Base-by-base conservation (phyloP, 371 early-diverging fungal genomes). In the Mucor velutinosus region DNA sequence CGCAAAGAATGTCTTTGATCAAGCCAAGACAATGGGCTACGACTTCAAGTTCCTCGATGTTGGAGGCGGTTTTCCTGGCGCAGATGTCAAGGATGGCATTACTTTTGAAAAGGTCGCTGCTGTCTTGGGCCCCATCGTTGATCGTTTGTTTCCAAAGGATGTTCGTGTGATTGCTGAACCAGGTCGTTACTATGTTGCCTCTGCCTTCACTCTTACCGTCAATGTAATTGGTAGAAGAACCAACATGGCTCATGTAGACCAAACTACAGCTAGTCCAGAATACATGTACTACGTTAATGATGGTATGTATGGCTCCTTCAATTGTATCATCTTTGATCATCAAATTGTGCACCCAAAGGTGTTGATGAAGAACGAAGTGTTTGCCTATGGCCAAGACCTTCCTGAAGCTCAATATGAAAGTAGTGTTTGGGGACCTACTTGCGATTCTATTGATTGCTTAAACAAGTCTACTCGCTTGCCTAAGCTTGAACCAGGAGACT, bases 251-350 rank as follows among this genome's bases (percentile, higher is more conserved):
- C 51, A 66, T 56, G 39, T 47, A 3, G 81, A 82, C 58, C 19
- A 60, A 21, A 29, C 39, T 19, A 23, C 15, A 7, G 4, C 23
- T 19, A 19, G 17, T 32, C 58, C 43, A 19, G 72, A 90, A 60
- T 96, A 85, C 78, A 97, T 96, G 97, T 95, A 92, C 86, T 99
- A 99, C 81, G 89, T 99, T 76, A 98, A 97, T 79, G 99, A 99
- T 75, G 99, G 99, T 69, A 90, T 97, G 84, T 99, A 99, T 75
- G 97, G 97, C 60, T 90, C 93, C 74, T 98, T 99, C 89, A 99
- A 99, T 86, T 96, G 97, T 82, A 91, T 97, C 85, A 87, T 95
- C 72, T 99, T 97, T 84, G 99, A 99, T 86, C 98, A 99, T 77
- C 92, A 90, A 64, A 83, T 85, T 21, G 92, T 93, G 21, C 66